Evolutionary conservation across 768 basidiomycete genomes (phyloP), one percentile per base, ranked within the genome.

Genomic region (Mycena albidolilacea): DNA sequence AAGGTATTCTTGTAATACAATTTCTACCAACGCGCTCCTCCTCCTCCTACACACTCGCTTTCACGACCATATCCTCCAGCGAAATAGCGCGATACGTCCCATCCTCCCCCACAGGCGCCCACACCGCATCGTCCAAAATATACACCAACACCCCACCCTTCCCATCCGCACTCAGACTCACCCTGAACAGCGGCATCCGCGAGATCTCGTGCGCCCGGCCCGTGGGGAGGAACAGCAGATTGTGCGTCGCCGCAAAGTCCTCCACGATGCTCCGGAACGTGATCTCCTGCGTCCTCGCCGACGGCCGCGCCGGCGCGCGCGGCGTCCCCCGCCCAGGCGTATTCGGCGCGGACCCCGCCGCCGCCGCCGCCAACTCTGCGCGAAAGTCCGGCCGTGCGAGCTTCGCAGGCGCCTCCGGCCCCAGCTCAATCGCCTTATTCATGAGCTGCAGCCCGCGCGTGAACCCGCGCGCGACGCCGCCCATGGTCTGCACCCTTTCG

Each of bases 211-310:
- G 95, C 15, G 91, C 93, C 61, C 90, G 90, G 2, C 97, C 97
- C 12, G 92, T 91, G 7, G 97, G 96, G 43, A 99, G 86, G 81
- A 99, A 95, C 48, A 99, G 81, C 77, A 99, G 84, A 82, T 99
- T 95, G 80, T 96, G 92, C 21, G 90, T 84, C 1, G 95, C 91
- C 3, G 94, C 95, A 78, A 87, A 92, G 37, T 98, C 97, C 81
- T 99, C 98, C 63, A 97, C 97, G 68, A 99, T 93, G 7, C 94
- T 89, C 19, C 93, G 89, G 90, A 99, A 99, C 2, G 96, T 97
- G 76, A 98, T 92, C 79, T 98, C 97, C 64, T 93, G 89, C 3
- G 89, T 83, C 38, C 90, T 88, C 9, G 89, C 82, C 0, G 92
- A 87, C 2, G 82, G 84, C 12, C 83, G 83, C 44, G 80, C 77